phyloP scores from a whole-genome alignment of 2,329 filamentous ascomycete genomes.

The Fusarium ambrosium region DNA sequence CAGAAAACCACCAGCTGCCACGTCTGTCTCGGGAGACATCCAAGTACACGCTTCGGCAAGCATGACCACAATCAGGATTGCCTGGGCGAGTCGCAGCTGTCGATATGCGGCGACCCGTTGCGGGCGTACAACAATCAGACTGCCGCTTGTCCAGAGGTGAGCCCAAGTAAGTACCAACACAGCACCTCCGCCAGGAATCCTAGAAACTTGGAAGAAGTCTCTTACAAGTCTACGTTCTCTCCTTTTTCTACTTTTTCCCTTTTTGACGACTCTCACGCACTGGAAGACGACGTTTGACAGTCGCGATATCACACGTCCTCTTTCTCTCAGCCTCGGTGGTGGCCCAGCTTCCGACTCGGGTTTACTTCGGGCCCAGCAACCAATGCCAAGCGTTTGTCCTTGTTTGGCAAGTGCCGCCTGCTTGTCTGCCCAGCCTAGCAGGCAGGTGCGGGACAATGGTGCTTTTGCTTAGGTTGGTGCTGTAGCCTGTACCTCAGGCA shows the following conservation, averaged over 20 bases:
- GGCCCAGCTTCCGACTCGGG: conserved; percentile 40
- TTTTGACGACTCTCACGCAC: conserved; percentile 5
- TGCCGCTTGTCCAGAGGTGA: conserved; percentile 20
- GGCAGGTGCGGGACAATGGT: not conserved
- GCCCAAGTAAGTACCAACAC: conserved; percentile 38
- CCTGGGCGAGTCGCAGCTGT: conserved; percentile 14
- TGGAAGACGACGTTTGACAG: conserved; percentile 18
- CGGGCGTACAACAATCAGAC: conserved; percentile 34
- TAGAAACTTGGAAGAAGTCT: conserved; percentile 43
- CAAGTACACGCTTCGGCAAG: conserved; percentile 1
- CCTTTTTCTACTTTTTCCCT: not conserved
- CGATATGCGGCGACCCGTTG: conserved; percentile 36
- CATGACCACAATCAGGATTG: conserved; percentile 10
- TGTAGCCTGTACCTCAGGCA: conserved; percentile 31
- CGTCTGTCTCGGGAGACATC: not conserved
- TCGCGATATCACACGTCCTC: conserved; percentile 21
- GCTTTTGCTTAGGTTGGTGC: not conserved
- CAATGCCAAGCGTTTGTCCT: conserved; percentile 25
- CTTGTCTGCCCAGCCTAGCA: not conserved
- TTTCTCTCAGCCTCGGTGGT: conserved; percentile 38
- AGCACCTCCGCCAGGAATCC: conserved; percentile 24
- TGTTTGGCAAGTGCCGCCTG: conserved; percentile 2
- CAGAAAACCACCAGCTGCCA: conserved; percentile 31
- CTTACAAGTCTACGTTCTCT: conserved; percentile 2
- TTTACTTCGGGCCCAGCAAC: conserved; percentile 43